Evolutionary conservation across 208 protist genomes (phyloP), one percentile per base, ranked within the genome.

Genomic region (Trypanosomatidae sp.): DNA sequence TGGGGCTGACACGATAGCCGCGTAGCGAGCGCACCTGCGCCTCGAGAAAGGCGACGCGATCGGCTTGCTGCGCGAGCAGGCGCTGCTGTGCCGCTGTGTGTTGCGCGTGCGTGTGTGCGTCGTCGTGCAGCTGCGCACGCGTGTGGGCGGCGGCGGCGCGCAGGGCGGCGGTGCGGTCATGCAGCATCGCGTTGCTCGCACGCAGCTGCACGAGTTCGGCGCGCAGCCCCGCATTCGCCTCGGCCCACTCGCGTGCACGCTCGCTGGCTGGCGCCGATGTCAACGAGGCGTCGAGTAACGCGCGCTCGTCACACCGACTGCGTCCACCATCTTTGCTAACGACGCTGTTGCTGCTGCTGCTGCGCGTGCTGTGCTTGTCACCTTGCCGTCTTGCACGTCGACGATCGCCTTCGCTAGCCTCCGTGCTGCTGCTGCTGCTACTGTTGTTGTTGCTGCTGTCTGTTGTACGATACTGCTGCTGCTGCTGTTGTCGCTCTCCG

Each of bases 11-110:
- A 24, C 69, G 62, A 50, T 88, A 85, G 15, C 81, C 86, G 1
- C 81, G 80, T 22, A 94, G 48, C 18, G 78, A 89, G 20, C 46
- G 71, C 30, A 94, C 81, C 49, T 91, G 86, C 1, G 71, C 60
- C 66, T 94, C 81, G n/a, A 94, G 61, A 41, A 94, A 94, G 2
- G 50, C 38, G 11, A 94, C 76, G 3, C 81, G 74, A 46, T 94
- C 81, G 7, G 88, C 49, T 53, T 90, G 76, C 20, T 58, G 49
- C 39, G 73, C 68, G 18, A 94, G 52, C 45, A 90, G 47, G 10
- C 44, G 39, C 44, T 82, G 72, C 0, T 68, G 62, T 1, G 75
- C 71, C 23, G 38, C 63, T 51, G 86, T 75, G 0, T 75, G 64
- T 11, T 55, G 28, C 61, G 71, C 57, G 39, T 84, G 40, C 18